A percentile compares a stretch with the other conserved stretches of the same genome.
These are phyloP conservation scores for Candida pseudoglaebosa DNA, from an alignment of 805 yeast species.

Conservation along the genomic window DNA sequence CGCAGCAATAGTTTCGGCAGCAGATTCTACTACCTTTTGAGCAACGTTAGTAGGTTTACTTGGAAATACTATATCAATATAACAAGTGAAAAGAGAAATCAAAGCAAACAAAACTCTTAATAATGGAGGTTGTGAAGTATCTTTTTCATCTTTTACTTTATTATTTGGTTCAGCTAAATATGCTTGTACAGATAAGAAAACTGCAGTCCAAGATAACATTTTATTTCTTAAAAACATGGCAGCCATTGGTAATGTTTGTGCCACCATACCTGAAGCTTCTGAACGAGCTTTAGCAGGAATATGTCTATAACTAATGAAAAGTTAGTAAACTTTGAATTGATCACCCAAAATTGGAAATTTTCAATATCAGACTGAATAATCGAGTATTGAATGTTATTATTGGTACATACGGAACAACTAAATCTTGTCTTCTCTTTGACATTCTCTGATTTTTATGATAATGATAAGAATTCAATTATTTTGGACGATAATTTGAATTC, in stretches of 20 bases:
- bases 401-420: slow-evolving; percentile 33
- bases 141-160: slow-evolving; percentile 23
- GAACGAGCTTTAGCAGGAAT: slow-evolving; percentile 44
- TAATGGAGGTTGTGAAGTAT: slow-evolving; percentile 41
- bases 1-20: slow-evolving; percentile 15
- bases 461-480: slow-evolving; percentile 2
- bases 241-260: slow-evolving; percentile 63
- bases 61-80: slow-evolving; percentile 51
- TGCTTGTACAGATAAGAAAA: slow-evolving; percentile 47
- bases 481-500: not conserved
- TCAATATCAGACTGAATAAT: too few species aligned
- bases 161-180: slow-evolving; percentile 43
- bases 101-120: slow-evolving; percentile 44
- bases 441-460: too few species aligned
- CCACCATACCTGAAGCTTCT: slow-evolving; percentile 43
- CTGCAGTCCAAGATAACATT: slow-evolving; percentile 53
- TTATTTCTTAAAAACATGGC: slow-evolving; percentile 64
- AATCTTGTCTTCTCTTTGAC: slow-evolving; percentile 29
- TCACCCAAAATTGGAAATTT: not conserved
- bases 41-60: slow-evolving; percentile 28
- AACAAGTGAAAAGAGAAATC: slow-evolving; percentile 49
- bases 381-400: not conserved
- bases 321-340: slow-evolving; percentile 9
- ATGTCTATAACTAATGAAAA: slow-evolving; percentile 38
- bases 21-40: slow-evolving; percentile 18